Conservation (phyloP, 2,329 filamentous ascomycete genomes). For the Penicillium sp. region DNA sequence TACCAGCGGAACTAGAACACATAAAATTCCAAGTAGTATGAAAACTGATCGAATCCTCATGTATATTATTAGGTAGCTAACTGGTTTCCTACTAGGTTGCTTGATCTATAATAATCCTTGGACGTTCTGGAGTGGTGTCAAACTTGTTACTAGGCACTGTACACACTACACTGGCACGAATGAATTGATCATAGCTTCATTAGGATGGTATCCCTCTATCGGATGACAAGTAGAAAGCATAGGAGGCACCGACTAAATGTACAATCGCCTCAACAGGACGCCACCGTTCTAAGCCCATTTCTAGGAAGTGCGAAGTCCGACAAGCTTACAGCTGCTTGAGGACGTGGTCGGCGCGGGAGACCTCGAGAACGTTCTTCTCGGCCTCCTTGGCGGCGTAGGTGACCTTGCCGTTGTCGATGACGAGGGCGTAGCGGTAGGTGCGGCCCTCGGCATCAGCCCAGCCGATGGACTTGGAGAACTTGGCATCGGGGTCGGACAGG, state of each 20-base stretch:
- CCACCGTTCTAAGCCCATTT: constrained; percentile 16
- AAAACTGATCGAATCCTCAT: no score
- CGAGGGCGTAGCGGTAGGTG: constrained; percentile 77
- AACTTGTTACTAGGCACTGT: no score
- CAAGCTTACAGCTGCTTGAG: constrained; percentile 51
- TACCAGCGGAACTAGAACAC: no score
- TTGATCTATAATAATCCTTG: no score
- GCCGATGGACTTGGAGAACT: constrained; percentile 77
- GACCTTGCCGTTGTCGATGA: constrained; percentile 83
- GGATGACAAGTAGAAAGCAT: constrained; percentile 10
- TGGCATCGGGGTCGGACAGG: constrained; percentile 71
- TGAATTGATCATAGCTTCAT: constrained; percentile 23
- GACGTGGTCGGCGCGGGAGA: constrained; percentile 53
- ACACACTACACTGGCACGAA: constrained; percentile 13
- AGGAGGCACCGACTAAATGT: constrained; percentile 7
- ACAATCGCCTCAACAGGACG: constrained; percentile 13
- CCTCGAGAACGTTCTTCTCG: constrained; percentile 47
- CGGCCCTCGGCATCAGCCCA: constrained; percentile 74
- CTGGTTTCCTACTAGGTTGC: no score
- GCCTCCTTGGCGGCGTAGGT: constrained; percentile 77
- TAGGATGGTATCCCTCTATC: constrained; percentile 21
- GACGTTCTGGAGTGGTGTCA: no score
- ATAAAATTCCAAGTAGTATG: no score
- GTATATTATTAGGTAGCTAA: no score
- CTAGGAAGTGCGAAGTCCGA: constrained; percentile 1